Conservation (phyloP, 208 protist genomes). For the Leishmania guyanensis region DNA sequence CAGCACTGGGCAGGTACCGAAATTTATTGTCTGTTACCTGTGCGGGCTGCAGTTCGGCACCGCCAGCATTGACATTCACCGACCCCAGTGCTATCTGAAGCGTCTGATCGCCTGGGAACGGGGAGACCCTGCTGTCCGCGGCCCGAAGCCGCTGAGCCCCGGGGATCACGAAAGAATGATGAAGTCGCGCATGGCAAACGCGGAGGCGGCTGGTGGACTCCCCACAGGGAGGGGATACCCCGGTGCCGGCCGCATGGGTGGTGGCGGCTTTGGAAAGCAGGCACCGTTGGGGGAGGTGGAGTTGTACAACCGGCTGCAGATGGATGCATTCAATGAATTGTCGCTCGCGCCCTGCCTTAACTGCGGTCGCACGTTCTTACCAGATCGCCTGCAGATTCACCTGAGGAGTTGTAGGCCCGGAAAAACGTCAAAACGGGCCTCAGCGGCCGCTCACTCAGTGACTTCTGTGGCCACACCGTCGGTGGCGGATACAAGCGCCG, state of each 20-base stretch:
- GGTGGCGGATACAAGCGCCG: background rate
- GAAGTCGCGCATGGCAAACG: slow-evolving; percentile 27
- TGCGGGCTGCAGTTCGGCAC: slow-evolving; percentile 90
- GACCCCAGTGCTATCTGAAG: slow-evolving; percentile 93
- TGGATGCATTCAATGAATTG: slow-evolving; percentile 75
- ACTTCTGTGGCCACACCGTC: slow-evolving; percentile 27
- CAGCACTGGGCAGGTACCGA: slow-evolving; percentile 40
- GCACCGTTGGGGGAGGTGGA: slow-evolving; percentile 40
- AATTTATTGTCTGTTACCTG: slow-evolving; percentile 89
- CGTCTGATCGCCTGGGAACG: slow-evolving; percentile 90
- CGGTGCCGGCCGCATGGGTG: background rate
- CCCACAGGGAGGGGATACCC: background rate
- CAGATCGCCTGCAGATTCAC: slow-evolving; percentile 89
- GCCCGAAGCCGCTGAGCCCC: slow-evolving; percentile 67
- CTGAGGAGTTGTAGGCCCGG: slow-evolving; percentile 86
- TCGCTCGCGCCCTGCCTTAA: slow-evolving; percentile 79
- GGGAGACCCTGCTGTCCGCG: slow-evolving; percentile 65
- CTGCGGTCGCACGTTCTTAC: slow-evolving; percentile 91
- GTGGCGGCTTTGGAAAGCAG: slow-evolving; percentile 20
- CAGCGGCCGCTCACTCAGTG: slow-evolving; percentile 75
- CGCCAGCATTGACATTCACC: slow-evolving; percentile 87
- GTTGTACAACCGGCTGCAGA: slow-evolving; percentile 79
- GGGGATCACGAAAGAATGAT: slow-evolving; percentile 65
- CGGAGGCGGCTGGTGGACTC: slow-evolving; percentile 1
- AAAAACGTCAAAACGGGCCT: slow-evolving; percentile 31